Evolutionary conservation across 257 asterid species (phyloP).

Genomic region (Anisodus tanguticus): DNA sequence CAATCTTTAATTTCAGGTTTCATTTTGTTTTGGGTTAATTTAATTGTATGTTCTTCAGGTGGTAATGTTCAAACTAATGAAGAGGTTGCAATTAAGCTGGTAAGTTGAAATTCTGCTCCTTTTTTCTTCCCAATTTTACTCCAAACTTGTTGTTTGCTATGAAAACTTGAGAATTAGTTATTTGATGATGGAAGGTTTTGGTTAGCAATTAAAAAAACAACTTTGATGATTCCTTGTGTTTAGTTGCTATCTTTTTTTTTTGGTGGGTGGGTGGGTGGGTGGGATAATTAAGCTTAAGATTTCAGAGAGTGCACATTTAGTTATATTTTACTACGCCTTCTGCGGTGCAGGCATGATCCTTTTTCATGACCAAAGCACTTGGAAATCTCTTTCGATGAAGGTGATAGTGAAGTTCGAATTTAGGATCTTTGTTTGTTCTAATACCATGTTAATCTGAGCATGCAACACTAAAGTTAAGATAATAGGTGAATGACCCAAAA

Average conservation of each 20-base stretch:
- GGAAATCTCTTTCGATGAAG: conserved; percentile 35
- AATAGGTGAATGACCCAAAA: background rate
- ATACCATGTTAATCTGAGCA: conserved; percentile 1
- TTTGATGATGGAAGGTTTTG: background rate
- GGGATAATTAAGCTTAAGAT: background rate
- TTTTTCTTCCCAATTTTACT: background rate
- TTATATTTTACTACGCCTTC: background rate
- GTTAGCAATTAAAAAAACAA: background rate
- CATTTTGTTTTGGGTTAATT: background rate
- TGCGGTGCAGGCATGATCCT: background rate
- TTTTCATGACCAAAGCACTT: background rate
- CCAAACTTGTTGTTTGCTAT: background rate
- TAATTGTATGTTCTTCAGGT: conserved; percentile 34
- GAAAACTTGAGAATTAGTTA: background rate
- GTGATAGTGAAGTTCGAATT: background rate
- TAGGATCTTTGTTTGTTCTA: background rate
- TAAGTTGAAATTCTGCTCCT: background rate
- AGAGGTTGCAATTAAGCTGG: conserved; percentile 73
- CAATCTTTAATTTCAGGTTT: background rate
- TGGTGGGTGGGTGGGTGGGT: no score
- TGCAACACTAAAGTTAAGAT: conserved; percentile 2
- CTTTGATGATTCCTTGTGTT: background rate
- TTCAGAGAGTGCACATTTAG: background rate
- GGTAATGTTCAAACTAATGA: conserved; percentile 73
- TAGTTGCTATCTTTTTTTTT: background rate